Evolutionary conservation across 2,329 filamentous ascomycete species (phyloP), one percentile per base, ranked within the genome.

Genomic region (Phyllosticta ampelicida): DNA sequence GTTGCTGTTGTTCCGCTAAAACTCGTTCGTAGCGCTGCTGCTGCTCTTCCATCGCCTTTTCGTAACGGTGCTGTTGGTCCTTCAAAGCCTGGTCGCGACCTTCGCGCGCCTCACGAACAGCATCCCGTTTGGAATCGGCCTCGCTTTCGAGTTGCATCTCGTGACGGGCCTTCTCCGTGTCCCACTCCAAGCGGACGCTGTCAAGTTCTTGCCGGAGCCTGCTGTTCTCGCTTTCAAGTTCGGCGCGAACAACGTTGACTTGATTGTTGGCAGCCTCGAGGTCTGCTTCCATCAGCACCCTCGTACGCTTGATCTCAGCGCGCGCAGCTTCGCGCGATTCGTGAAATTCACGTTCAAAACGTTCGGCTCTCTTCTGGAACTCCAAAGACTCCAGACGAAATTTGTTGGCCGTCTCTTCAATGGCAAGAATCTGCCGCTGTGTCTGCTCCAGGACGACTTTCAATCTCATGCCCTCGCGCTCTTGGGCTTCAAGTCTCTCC

Each of bases 91-190:
- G 70, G 61, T 81, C 79, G 59, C 78, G 78, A 54, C 75, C 74
- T 61, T 83, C 77, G 29, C 75, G 66, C 28, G 78, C 77, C 59
- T 83, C 80, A 18, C 75, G 74, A 28, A 86, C 67, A 50, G 82
- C 79, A 63, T 80, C 76, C 56, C 81, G 78, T 73, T 86, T 89
- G 16, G 81, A 83, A 61, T 83, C 82, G 60, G 88, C 82, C 20
- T 86, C 86, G 63, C 94, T 89, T 70, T 96, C 88, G 10, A 96
- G 78, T 56, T 94, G 80, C 76, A 94, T 86, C 67, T 95, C 90
- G 64, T 88, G 85, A 65, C 86, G 87, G 19, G 86, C 89, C 69
- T 87, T 90, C 58, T 84, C 80, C 2, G 87, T 90, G 66, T 96
- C 89, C 9, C 85, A 82, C 62, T 96, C 90, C 67, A 94, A 78